Evolutionary conservation across 306 rosid species (phyloP).

Genomic region (Cucumis sativus): DNA sequence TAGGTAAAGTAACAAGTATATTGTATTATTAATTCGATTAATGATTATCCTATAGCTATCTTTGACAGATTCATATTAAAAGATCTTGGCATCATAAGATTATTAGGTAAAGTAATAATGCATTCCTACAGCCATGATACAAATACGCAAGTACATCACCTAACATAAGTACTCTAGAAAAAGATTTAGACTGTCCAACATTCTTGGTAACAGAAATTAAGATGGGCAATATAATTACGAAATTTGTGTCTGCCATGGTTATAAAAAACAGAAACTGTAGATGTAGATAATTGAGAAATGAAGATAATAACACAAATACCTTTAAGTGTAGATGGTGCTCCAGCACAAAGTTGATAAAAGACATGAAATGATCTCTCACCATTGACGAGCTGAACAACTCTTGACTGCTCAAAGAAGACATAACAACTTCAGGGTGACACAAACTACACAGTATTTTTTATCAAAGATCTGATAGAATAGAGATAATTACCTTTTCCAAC

Average conservation of each 20-base stretch:
- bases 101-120: neutral
- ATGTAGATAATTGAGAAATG: neutral
- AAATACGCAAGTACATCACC: neutral
- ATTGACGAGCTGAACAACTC: slow-evolving; percentile 62
- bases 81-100: neutral
- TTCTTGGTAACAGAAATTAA: neutral
- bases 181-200: neutral
- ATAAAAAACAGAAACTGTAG: neutral
- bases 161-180: neutral
- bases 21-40: neutral
- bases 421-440: slow-evolving; percentile 16
- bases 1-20: neutral
- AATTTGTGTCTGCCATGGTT: neutral
- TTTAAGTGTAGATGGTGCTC: slow-evolving; percentile 60
- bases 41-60: neutral
- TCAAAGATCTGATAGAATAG: slow-evolving; percentile 14
- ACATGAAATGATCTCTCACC: slow-evolving; percentile 84
- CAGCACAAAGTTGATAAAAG: slow-evolving; percentile 95
- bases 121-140: neutral
- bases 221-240: neutral
- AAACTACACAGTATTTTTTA: slow-evolving; percentile 14
- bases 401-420: slow-evolving; percentile 53
- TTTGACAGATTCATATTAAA: neutral
- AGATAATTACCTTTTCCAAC: slow-evolving; percentile 74
- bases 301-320: slow-evolving; percentile 27